Conservation (phyloP, 192 early-diverging fungal species). For the Backusella sp. region DNA sequence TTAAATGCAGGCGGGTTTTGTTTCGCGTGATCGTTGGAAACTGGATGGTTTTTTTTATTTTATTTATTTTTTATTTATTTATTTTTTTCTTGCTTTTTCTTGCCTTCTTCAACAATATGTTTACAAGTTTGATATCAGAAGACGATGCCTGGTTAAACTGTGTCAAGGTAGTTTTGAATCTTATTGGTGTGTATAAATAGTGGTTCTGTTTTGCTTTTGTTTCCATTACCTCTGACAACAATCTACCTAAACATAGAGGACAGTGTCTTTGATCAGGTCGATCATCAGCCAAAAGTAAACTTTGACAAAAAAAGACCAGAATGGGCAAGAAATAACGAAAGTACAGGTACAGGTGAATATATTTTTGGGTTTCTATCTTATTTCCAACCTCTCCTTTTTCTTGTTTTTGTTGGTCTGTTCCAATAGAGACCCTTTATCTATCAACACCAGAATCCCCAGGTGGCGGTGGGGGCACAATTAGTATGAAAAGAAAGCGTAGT, state of each 20-base stretch:
- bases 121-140: slow-evolving; percentile 10
- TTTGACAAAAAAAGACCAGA: not conserved
- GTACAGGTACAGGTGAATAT: slow-evolving; percentile 2
- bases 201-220: not conserved
- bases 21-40: not conserved
- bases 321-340: slow-evolving; percentile 10
- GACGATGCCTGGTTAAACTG: slow-evolving; percentile 19
- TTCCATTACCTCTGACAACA: not conserved
- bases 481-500: slow-evolving; percentile 33
- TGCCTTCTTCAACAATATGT: not conserved
- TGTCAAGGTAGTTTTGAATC: slow-evolving; percentile 19
- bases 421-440: not conserved
- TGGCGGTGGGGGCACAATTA: not conserved
- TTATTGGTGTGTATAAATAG: slow-evolving; percentile 19
- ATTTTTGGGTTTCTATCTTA: not conserved
- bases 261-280: slow-evolving; percentile 12
- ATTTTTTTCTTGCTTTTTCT: not conserved
- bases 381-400: not conserved
- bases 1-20: not conserved
- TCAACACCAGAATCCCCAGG: slow-evolving; percentile 7
- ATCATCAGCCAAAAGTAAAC: slow-evolving; percentile 7
- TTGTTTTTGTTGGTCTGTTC: not conserved
- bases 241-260: slow-evolving; percentile 18
- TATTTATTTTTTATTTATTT: too few species aligned
- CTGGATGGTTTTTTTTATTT: not conserved